phyloP scores from a whole-genome alignment of 805 yeast genomes.

The Barnettozyma sucrosica region DNA sequence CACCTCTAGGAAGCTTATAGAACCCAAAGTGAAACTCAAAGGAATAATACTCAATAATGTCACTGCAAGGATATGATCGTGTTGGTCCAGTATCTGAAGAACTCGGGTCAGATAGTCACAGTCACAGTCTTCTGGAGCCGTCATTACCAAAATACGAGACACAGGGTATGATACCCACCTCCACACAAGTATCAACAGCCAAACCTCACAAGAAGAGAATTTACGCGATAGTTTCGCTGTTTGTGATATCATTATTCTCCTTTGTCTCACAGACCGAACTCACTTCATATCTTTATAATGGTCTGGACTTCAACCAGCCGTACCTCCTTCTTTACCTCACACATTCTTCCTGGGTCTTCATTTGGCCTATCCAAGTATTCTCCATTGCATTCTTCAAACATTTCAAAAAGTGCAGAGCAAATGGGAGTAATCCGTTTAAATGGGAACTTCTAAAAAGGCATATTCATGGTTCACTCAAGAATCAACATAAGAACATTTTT shows the following conservation, averaged over 20 bases:
- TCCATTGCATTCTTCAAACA: conserved; percentile 44
- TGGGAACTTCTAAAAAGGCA: conserved; percentile 17
- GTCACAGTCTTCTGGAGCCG: conserved; percentile 1
- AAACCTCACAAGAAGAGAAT: conserved; percentile 25
- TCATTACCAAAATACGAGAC: background rate
- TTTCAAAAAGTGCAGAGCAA: conserved; percentile 22
- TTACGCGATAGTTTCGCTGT: conserved; percentile 41
- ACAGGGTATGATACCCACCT: background rate
- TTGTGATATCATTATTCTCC: conserved; percentile 44
- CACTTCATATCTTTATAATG: conserved; percentile 60
- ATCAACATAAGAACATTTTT: conserved; percentile 38
- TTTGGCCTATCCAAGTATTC: conserved; percentile 65
- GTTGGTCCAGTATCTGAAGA: background rate
- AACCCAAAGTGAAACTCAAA: background rate
- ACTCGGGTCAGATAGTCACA: background rate
- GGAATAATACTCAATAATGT: background rate
- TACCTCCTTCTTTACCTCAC: conserved; percentile 59
- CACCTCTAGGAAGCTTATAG: no score
- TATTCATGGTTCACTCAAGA: conserved; percentile 32
- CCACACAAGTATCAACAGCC: background rate
- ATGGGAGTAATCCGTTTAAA: conserved; percentile 11
- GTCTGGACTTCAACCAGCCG: conserved; percentile 60
- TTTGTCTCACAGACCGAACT: conserved; percentile 80
- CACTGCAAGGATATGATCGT: conserved; percentile 3
- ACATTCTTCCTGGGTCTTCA: conserved; percentile 70